Conservation (phyloP, 352 stramenopile species). For the Phytophthora pinifolia region DNA sequence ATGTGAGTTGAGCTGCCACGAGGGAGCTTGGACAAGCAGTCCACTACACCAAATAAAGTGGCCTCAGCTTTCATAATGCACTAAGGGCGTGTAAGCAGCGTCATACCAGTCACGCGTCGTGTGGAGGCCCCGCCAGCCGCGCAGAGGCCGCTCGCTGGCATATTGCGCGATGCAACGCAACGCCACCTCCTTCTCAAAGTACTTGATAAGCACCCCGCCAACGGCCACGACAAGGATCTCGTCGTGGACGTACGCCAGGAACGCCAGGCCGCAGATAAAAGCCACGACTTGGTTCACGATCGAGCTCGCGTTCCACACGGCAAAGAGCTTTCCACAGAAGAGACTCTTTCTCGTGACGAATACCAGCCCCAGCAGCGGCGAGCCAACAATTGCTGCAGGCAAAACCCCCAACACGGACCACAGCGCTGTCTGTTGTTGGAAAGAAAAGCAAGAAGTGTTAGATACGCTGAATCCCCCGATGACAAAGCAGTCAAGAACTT, state of each 20-base stretch:
- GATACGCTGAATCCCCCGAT: neutral
- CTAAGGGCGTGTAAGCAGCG: constrained; percentile 76
- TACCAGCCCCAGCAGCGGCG: constrained; percentile 65
- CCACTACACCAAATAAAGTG: constrained; percentile 5
- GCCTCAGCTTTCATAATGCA: constrained; percentile 62
- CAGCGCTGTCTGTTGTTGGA: constrained; percentile 45
- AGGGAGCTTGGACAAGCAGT: neutral
- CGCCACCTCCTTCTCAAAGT: constrained; percentile 65
- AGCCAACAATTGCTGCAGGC: constrained; percentile 56
- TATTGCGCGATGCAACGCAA: constrained; percentile 81
- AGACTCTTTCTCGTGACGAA: constrained; percentile 74
- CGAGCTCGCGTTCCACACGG: constrained; percentile 70
- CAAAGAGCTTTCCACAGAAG: constrained; percentile 75
- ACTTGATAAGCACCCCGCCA: constrained; percentile 61
- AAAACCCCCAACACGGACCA: constrained; percentile 63
- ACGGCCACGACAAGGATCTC: constrained; percentile 61
- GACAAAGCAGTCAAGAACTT: constrained; percentile 14
- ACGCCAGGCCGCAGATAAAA: constrained; percentile 56
- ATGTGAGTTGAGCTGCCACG: neutral
- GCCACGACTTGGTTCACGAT: constrained; percentile 72
- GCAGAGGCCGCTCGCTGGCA: constrained; percentile 57
- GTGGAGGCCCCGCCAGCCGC: constrained; percentile 76
- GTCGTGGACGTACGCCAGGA: constrained; percentile 70
- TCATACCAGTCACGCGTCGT: constrained; percentile 89
- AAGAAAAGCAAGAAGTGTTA: constrained; percentile 11